Conservation (phyloP, 345 rosid genomes). For the Camelina neglecta region DNA sequence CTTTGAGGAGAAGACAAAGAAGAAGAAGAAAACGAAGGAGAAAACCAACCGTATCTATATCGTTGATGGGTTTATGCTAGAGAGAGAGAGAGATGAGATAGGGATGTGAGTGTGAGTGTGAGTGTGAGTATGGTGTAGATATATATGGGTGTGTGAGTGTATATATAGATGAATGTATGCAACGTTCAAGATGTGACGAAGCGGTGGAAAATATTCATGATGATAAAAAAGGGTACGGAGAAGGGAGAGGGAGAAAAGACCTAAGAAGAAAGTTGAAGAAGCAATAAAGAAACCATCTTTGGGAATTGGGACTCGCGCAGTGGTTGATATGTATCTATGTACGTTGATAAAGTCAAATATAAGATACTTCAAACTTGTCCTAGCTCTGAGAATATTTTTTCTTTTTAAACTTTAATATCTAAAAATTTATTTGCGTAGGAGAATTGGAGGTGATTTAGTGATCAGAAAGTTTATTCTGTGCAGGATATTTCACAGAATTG, state of each 20-base stretch:
- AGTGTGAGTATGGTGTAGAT: constrained; percentile 27
- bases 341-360: constrained; percentile 26
- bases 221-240: constrained; percentile 40
- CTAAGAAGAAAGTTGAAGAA: constrained; percentile 35
- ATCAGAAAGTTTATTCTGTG: not conserved
- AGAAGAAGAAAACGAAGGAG: constrained; percentile 18
- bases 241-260: constrained; percentile 28
- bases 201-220: constrained; percentile 46
- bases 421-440: no score
- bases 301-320: constrained; percentile 59
- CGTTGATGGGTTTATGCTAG: constrained; percentile 38
- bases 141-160: constrained; percentile 26
- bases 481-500: not conserved
- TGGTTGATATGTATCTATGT: constrained; percentile 7
- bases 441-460: not conserved
- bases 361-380: not conserved
- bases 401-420: not conserved
- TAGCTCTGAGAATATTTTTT: no score
- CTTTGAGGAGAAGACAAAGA: constrained; percentile 6
- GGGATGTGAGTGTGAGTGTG: constrained; percentile 30
- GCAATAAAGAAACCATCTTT: constrained; percentile 46
- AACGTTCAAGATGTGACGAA: constrained; percentile 57
- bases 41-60: constrained; percentile 25
- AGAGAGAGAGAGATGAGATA: constrained; percentile 14
- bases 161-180: constrained; percentile 38